Percentiles rank a stretch among this genome's conserved stretches.
Conservation (phyloP, 108 stramenopile species). For the Skeletonema menzelii region DNA sequence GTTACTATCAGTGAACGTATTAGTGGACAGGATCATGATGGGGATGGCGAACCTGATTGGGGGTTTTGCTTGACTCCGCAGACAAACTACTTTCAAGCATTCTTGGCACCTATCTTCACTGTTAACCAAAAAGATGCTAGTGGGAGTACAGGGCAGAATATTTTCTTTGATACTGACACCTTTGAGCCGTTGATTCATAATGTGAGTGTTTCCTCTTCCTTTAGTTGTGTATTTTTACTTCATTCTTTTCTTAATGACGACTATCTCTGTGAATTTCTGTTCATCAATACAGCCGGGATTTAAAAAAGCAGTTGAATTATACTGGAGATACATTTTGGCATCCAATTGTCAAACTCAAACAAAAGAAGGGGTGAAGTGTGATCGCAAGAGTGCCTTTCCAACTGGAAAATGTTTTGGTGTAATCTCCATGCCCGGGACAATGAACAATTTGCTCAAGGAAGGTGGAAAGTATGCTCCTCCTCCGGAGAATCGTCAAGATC, state of each 20-base stretch:
- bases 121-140: neutral
- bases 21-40: slow-evolving; percentile 41
- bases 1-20: slow-evolving; percentile 24
- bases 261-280: neutral
- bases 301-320: slow-evolving; percentile 34
- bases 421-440: slow-evolving; percentile 44
- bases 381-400: slow-evolving; percentile 46
- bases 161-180: slow-evolving; percentile 40
- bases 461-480: slow-evolving; percentile 36
- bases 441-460: slow-evolving; percentile 32
- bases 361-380: slow-evolving; percentile 22
- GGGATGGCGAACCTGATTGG: slow-evolving; percentile 40
- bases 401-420: slow-evolving; percentile 42
- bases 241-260: neutral
- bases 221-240: neutral
- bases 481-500: slow-evolving; percentile 21
- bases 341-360: slow-evolving; percentile 39
- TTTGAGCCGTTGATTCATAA: slow-evolving; percentile 39
- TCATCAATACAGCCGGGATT: slow-evolving; percentile 19
- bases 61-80: slow-evolving; percentile 47
- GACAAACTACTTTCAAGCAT: slow-evolving; percentile 45
- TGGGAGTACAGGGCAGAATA: slow-evolving; percentile 40
- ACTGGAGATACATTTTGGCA: slow-evolving; percentile 27
- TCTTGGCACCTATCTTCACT: slow-evolving; percentile 23
- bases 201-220: slow-evolving; percentile 10